Base-by-base conservation (phyloP, 1,139 yeast species). In the Hanseniaspora uvarum region DNA sequence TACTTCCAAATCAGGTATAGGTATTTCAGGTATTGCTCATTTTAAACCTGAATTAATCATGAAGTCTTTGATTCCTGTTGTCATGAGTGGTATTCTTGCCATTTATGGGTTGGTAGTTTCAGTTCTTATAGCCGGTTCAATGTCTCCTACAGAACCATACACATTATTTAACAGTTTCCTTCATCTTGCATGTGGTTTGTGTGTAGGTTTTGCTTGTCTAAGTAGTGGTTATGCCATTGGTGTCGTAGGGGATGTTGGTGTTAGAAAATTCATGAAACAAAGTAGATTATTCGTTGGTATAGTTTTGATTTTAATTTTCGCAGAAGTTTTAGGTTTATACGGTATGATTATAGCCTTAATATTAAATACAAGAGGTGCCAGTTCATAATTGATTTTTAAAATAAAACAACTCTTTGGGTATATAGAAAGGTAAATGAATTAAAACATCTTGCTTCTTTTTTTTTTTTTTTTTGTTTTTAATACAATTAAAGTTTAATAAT, bases 141-240 rank as follows among this genome's bases (percentile, higher is more conserved):
- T 92, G 59, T 76, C 82, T 46, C 97, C 95, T 23, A 67, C 77
- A 36, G 79, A 81, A 60, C 77, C 79, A 50, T 89, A 92, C 69
- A 81, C 96, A 5, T 74, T 92, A 52, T 92, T 86, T 73, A 86
- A 89, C 64, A 98, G 98, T 37, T 87, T 88, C 67, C 88, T 94
- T 89, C 98, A 92, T 72, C 76, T 92, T 67, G 94, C 95, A 53
- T 89, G 96, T 69, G 98, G 98, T 6, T 73, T 92, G 56, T 81
- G 94, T 38, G 98, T 94, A 50, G 98, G 98, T 28, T 85, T 92
- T 65, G 87, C 97, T 4, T 94, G 97, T 69, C 77, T 92, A 65
- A 95, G 97, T 57, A 89, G 96, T 59, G 99, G 99, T 56, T 92
- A 86, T 68, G 95, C 98, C 62, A 92, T 92, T 73, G 99, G 99